Percentiles rank a stretch among this genome's conserved stretches.
Conservation (phyloP, 2,329 filamentous ascomycete species). For the Chaetothyriales sp. region DNA sequence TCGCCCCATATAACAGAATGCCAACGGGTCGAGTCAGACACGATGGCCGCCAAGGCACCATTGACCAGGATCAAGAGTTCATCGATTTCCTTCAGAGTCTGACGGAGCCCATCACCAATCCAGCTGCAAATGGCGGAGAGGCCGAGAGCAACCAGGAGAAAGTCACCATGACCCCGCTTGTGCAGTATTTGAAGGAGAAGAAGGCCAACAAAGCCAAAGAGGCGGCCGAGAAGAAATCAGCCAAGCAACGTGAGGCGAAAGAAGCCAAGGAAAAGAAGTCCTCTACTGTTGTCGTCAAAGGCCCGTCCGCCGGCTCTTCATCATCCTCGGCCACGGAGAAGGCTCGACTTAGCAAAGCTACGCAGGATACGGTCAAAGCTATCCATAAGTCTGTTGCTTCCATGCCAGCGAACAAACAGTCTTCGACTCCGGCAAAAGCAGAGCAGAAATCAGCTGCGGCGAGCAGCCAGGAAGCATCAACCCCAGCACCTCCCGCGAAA, state of each 20-base stretch:
- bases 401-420: conserved; percentile 23
- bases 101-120: conserved; percentile 56
- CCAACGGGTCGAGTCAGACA: conserved; percentile 60
- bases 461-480: conserved; percentile 1
- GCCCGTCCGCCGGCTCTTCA: conserved; percentile 8
- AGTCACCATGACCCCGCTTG: conserved; percentile 70
- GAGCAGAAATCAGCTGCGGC: conserved; percentile 21
- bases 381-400: conserved; percentile 36
- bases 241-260: conserved; percentile 48
- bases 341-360: conserved; percentile 40
- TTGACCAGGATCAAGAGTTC: conserved; percentile 92
- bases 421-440: conserved; percentile 24
- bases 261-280: conserved; percentile 41
- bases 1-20: conserved; percentile 69
- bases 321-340: conserved; percentile 21
- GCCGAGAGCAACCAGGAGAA: conserved; percentile 45
- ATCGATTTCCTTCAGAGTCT: conserved; percentile 82
- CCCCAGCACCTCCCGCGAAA: conserved; percentile 26
- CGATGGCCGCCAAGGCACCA: conserved; percentile 81
- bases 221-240: conserved; percentile 17
- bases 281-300: conserved; percentile 22
- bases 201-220: conserved; percentile 60
- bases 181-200: conserved; percentile 83
- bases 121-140: conserved; percentile 37
- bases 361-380: conserved; percentile 49